Base-by-base conservation (phyloP, 352 stramenopile genomes). In the Phytopythium ostracodes region DNA sequence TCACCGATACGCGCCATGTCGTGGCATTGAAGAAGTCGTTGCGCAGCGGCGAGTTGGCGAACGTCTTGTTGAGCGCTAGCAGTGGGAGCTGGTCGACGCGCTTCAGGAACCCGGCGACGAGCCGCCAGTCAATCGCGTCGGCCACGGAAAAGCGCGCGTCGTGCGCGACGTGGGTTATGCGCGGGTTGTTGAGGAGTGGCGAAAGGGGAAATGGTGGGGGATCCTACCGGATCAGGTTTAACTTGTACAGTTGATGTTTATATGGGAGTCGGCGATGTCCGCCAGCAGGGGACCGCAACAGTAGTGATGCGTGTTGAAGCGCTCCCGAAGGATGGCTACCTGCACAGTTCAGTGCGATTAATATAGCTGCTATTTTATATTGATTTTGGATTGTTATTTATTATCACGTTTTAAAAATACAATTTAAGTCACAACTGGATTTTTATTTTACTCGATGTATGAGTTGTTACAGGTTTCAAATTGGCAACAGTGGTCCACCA, bases 71-170 rank as follows among this genome's bases (percentile, higher is more conserved):
- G 55, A 63, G 25, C 7, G 51, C 46, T 55, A 63, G 52, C 56
- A 67, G 49, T 60, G 56, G 2, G 40, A 62, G 49, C 33, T 40
- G 38, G 17, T 55, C 29, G 43, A n/a, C 56, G 52, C 56, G 46
- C 9, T 7, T 10, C 10, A 53, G 17, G 56, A 49, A 38, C 18
- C 22, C 14, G 36, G 47, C 24, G 35, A 58, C n/a, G 8, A 58
- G 31, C 52, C 27, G 11, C 52, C 55, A 50, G 55, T 20, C 49
- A 2, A 40, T 27, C 7, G 14, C 14, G 25, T 33, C 33, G 14
- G 9, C 49, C 47, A 35, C n/a, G n/a, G n/a, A n/a, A n/a, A n/a
- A n/a, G n/a, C n/a, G n/a, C n/a, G n/a, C n/a, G n/a, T n/a, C n/a
- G n/a, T n/a, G n/a, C n/a, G n/a, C n/a, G n/a, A n/a, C n/a, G 22